Percentiles rank a stretch among this genome's conserved stretches.
phyloP scores from a whole-genome alignment of 108 stramenopile genomes.

The Skeletonema potamos region DNA sequence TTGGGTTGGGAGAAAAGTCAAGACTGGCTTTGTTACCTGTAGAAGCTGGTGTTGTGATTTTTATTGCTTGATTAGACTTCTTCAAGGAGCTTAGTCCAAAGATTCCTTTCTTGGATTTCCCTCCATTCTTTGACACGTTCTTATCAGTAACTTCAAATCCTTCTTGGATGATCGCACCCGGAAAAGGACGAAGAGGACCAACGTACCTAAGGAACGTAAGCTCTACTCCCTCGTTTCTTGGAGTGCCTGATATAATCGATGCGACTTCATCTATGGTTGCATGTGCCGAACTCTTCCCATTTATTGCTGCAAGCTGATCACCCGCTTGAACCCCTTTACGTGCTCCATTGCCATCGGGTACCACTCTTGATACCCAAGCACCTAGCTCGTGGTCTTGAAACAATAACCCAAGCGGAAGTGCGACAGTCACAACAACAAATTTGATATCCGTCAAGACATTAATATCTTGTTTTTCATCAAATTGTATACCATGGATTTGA shows the following conservation, averaged over 20 bases:
- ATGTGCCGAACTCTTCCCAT: conserved; percentile 60
- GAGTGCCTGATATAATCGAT: conserved; percentile 43
- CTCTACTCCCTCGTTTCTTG: conserved; percentile 45
- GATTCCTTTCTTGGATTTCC: background rate
- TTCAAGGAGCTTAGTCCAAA: background rate
- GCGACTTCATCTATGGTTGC: conserved; percentile 77
- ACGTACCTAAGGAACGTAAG: conserved; percentile 74
- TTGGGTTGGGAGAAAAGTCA: background rate
- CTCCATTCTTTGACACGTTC: background rate
- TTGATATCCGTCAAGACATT: conserved; percentile 66
- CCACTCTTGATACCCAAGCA: conserved; percentile 74
- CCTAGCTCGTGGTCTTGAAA: conserved; percentile 74
- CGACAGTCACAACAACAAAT: conserved; percentile 61
- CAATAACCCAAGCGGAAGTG: conserved; percentile 69
- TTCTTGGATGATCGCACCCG: conserved; percentile 39
- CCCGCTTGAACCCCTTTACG: conserved; percentile 60
- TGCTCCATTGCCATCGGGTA: conserved; percentile 66
- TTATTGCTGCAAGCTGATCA: conserved; percentile 81
- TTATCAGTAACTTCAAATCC: conserved; percentile 44
- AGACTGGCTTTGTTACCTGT: background rate
- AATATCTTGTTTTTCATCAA: conserved; percentile 57
- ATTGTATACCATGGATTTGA: conserved; percentile 56
- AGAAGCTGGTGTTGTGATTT: too few relatives aligned
- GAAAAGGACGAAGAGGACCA: conserved; percentile 63
- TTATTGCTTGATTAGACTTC: background rate